Conservation (phyloP, 2,329 filamentous ascomycete species). For the Stagonosporopsis tanaceti region DNA sequence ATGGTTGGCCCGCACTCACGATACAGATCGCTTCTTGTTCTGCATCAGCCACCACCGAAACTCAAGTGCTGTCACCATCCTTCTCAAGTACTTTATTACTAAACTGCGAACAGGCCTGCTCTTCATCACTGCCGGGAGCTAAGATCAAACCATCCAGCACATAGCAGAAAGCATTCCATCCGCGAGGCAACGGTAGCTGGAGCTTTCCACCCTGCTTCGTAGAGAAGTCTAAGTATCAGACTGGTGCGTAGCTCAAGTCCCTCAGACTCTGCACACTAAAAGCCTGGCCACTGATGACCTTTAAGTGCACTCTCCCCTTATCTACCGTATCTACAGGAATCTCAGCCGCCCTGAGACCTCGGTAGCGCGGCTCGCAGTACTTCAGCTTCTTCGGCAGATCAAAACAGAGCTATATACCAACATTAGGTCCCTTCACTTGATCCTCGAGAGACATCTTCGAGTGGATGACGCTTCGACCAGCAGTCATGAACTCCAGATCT, state of each 20-base stretch:
- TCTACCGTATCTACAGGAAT: constrained; percentile 75
- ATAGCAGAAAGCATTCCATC: constrained; percentile 90
- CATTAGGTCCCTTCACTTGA: constrained; percentile 74
- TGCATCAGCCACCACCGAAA: constrained; percentile 69
- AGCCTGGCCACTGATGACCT: constrained; percentile 86
- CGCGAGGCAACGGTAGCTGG: constrained; percentile 73
- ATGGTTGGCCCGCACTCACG: constrained; percentile 74
- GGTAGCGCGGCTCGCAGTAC: constrained; percentile 86
- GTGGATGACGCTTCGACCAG: constrained; percentile 89
- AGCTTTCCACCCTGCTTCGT: constrained; percentile 80
- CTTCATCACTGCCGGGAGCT: constrained; percentile 50
- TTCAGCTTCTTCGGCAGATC: constrained; percentile 83
- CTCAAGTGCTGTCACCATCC: constrained; percentile 75
- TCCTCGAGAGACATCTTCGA: constrained; percentile 90
- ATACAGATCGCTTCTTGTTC: constrained; percentile 66
- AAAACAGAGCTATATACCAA: constrained; percentile 93
- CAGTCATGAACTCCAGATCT: constrained; percentile 98
- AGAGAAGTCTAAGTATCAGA: constrained; percentile 86
- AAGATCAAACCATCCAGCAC: constrained; percentile 73
- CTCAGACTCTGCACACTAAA: constrained; percentile 85
- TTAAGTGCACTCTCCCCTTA: constrained; percentile 76
- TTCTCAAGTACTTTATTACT: constrained; percentile 88
- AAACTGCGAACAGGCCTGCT: constrained; percentile 61
- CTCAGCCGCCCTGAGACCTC: constrained; percentile 78
- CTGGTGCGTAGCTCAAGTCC: constrained; percentile 90